phyloP scores from a whole-genome alignment of 805 yeast species.

The Ogataea sp. region DNA sequence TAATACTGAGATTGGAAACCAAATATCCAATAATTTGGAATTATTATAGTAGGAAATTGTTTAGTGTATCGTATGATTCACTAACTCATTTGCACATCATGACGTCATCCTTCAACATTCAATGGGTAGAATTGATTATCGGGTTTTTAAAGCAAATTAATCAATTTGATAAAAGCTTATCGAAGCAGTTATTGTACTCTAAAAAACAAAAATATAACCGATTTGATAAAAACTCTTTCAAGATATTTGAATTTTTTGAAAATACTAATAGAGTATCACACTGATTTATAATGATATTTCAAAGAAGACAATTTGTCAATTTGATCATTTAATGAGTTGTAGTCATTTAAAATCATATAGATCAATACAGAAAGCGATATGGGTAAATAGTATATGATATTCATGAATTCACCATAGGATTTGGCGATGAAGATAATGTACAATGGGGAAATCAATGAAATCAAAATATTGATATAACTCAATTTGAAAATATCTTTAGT shows the following conservation, averaged over 20 bases:
- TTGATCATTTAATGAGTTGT: slow-evolving; percentile 10
- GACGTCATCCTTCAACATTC: neutral
- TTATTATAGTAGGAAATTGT: slow-evolving; percentile 12
- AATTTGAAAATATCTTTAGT: slow-evolving; percentile 1
- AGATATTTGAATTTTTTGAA: no score
- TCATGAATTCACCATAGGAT: slow-evolving; percentile 7
- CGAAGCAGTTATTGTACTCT: neutral
- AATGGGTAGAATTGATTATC: slow-evolving; percentile 1
- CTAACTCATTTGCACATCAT: slow-evolving; percentile 1
- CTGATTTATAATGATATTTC: slow-evolving; percentile 24
- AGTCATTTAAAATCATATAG: slow-evolving; percentile 11
- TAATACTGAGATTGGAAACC: slow-evolving; percentile 15
- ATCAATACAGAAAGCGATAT: slow-evolving; percentile 13
- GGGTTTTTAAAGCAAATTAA: slow-evolving; percentile 17
- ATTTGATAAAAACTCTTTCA: neutral
- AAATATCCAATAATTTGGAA: slow-evolving; percentile 22
- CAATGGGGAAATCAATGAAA: slow-evolving; percentile 5
- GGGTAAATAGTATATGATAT: slow-evolving; percentile 20
- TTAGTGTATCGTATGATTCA: neutral
- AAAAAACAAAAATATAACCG: neutral
- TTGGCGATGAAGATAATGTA: no score
- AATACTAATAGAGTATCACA: slow-evolving; percentile 9
- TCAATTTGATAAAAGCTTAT: slow-evolving; percentile 1
- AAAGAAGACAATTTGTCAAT: slow-evolving; percentile 14
- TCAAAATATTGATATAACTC: neutral